These are phyloP conservation scores for Pittosporum tobira DNA, from an alignment of 129 eudicot genomes.

Conservation along the genomic window DNA sequence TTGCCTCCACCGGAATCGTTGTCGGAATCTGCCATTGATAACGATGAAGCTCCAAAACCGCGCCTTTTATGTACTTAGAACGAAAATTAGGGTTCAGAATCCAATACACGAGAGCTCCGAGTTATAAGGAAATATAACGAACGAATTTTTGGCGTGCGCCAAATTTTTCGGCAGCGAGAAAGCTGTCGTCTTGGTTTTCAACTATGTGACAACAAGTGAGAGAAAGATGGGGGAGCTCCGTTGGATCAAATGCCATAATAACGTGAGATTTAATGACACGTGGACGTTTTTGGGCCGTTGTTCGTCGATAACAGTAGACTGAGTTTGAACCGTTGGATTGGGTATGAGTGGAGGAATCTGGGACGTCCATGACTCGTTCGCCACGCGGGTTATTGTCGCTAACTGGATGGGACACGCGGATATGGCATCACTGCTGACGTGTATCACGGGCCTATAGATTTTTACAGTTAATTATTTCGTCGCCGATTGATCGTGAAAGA, in stretches of 20 bases:
- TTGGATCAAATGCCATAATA: conserved; percentile 52
- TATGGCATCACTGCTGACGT: conserved; percentile 7
- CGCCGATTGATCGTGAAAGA: too few species aligned
- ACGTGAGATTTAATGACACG: conserved; percentile 31
- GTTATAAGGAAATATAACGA: too few species aligned
- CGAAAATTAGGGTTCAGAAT: too few species aligned
- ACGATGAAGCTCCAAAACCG: too few species aligned
- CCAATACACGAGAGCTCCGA: too few species aligned
- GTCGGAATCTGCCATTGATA: background rate
- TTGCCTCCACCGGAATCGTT: background rate
- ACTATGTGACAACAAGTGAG: background rate
- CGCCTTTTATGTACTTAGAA: too few species aligned
- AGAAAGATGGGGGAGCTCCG: conserved; percentile 27
- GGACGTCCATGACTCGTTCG: conserved; percentile 21
- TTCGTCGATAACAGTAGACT: conserved; percentile 39
- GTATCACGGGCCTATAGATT: conserved; percentile 8
- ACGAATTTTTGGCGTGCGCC: too few species aligned
- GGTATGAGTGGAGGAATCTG: conserved; percentile 27
- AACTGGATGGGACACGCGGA: conserved; percentile 4
- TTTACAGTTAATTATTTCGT: too few species aligned
- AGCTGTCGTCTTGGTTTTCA: too few species aligned
- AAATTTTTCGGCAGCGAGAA: too few species aligned
- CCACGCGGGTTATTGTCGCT: conserved; percentile 16
- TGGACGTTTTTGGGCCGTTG: conserved; percentile 34
- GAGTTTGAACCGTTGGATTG: conserved; percentile 25